Base-by-base conservation (phyloP, 306 rosid genomes). In the Lathyrus oleraceus region DNA sequence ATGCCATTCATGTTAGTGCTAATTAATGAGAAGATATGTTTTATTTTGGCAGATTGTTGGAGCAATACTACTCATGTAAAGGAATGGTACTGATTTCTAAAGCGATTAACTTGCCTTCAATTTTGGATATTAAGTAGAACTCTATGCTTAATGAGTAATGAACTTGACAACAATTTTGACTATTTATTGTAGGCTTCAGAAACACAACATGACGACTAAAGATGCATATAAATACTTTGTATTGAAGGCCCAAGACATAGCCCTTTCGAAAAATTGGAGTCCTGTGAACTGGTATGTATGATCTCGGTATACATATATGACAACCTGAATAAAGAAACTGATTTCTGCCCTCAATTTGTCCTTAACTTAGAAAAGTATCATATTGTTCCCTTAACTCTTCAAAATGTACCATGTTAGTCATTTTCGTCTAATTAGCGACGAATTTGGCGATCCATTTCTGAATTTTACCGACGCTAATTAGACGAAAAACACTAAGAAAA, bases 261-360 rank as follows among this genome's bases (percentile, higher is more conserved):
- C 97, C 7, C 60, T 94, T 76, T 91, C 95, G 15, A 84, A 83
- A 74, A 83, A 84, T 65, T 91, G 96, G 99, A 85, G 67, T 78
- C 99, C 99, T 0, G 97, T 94, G 65, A 94, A 94, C 78, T 94
- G 99, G 98, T 94, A 87, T 21, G 23, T n/a, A n/a, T 82, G 80
- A 39, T 71, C 30, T 48, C 10, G 42, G 20, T 69, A 43, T 48
- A 28, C 32, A 14, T 57, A 47, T 25, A 35, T 67, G 58, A 38
- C 72, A 71, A 32, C 32, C 56, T 71, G 5, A 65, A 64, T 12
- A 44, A 38, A 69, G 47, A 72, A 62, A 43, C 20, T 75, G 14
- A n/a, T n/a, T n/a, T n/a, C n/a, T n/a, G n/a, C n/a, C n/a, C n/a
- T n/a, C n/a, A n/a, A n/a, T n/a, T n/a, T n/a, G 3, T 23, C 27